Base-by-base conservation (phyloP, 1,139 yeast genomes). In the Saccharomyces hybrid region DNA sequence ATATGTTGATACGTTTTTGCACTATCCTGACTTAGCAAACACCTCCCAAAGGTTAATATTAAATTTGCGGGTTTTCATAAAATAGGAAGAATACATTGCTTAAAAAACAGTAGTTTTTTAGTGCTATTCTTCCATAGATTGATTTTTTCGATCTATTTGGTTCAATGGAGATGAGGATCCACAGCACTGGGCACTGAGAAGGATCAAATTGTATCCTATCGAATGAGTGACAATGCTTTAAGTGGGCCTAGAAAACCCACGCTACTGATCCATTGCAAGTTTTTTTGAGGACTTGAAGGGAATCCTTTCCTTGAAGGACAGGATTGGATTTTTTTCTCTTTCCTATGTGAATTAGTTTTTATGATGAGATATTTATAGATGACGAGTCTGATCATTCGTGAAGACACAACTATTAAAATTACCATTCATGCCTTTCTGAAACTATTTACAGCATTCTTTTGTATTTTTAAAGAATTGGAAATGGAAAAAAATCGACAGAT, bases 171-270 rank as follows among this genome's bases (percentile, higher is more conserved):
- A 84, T 86, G 97, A 90, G 80, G 97, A 90, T 75, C 72, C 79
- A 84, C 81, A 88, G 98, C 98, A 93, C 98, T 91, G 99, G 98
- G 98, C 98, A 89, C 98, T 84, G 98, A 91, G 71, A 73, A 16
- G 23, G 42, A 38, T 8, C 71, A 53, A 57, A 20, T 20, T 20
- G 49, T 49, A 51, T 52, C 54, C 54, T 54, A 53, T 63, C 61
- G 66, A 66, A 82, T 90, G 97, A 90, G 96, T 87, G 97, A 91
- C 89, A 87, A 77, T 77, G 95, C 95, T 87, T 84, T 73, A 70
- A 80, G 90, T 83, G 89, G 96, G 97, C 97, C 93, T 91, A 95
- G 95, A 95, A 93, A 93, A 87, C 98, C 96, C 88, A 82, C 84
- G 81, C 74, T 72, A 88, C 97, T 82, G 97, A 90, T 78, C 74